phyloP scores from a whole-genome alignment of 2,329 filamentous ascomycete genomes.

The Teratosphaeria zuluensis region DNA sequence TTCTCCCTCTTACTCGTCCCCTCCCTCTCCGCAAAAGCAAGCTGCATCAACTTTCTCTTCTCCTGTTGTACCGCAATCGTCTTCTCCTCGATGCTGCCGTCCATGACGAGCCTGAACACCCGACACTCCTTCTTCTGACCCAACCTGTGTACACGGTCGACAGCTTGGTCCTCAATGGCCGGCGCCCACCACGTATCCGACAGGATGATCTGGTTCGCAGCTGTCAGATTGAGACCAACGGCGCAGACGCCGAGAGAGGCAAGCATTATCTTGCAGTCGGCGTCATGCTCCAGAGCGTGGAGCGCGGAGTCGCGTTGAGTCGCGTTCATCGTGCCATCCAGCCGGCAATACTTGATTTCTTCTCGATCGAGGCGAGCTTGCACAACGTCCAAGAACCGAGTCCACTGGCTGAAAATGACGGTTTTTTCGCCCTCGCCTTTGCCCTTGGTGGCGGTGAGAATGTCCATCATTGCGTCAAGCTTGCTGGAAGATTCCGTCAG shows the following conservation, averaged over 20 bases:
- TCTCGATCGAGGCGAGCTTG: conserved; percentile 55
- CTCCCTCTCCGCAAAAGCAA: conserved; percentile 68
- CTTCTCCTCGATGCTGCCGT: conserved; percentile 69
- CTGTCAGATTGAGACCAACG: conserved; percentile 76
- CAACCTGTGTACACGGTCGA: conserved; percentile 78
- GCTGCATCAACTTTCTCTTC: conserved; percentile 67
- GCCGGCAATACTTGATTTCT: conserved; percentile 56
- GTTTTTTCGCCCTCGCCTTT: conserved; percentile 54
- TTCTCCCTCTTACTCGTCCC: conserved; percentile 35
- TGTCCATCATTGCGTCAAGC: conserved; percentile 66
- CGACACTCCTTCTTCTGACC: conserved; percentile 72
- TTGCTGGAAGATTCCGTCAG: conserved; percentile 65
- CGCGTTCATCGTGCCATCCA: conserved; percentile 73
- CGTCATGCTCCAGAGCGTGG: conserved; percentile 55
- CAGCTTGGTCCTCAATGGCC: conserved; percentile 83
- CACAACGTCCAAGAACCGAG: conserved; percentile 61
- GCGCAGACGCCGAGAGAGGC: conserved; percentile 74
- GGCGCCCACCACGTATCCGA: conserved; percentile 84
- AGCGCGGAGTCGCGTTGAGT: conserved; percentile 63
- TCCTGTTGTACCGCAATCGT: conserved; percentile 69
- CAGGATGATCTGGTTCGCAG: conserved; percentile 76
- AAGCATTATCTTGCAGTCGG: conserved; percentile 63
- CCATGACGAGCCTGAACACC: conserved; percentile 73
- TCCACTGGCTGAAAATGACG: conserved; percentile 71
- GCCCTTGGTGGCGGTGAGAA: conserved; percentile 59